Base-by-base conservation (phyloP, 495 filamentous ascomycete species). In the Arthonia radiata region DNA sequence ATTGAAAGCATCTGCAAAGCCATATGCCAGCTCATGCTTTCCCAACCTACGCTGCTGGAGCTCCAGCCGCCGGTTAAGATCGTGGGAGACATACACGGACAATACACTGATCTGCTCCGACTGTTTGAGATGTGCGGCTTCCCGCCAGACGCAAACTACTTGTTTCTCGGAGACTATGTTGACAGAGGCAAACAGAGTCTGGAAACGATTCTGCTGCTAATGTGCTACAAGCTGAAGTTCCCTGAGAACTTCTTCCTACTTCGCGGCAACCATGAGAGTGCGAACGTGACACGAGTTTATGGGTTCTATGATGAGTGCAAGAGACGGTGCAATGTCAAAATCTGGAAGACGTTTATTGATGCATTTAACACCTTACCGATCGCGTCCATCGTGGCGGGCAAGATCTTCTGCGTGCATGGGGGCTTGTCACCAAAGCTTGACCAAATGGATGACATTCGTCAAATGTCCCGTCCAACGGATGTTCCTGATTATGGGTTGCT, bases 71-170 rank as follows among this genome's bases (percentile, higher is more conserved):
- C 86, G 2, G 89, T 99, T 37, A 99, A 99, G 54, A 91, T 99
- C 36, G 86, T 99, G 9, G 86, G 86, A 7, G 86, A 99, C 50
- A 77, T 99, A 7, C 86, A 99, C 47, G 86, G 86, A 26, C 86
- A 99, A 49, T 99, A 93, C 42, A 90, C 83, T 11, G 86, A 99
- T 49, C 54, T 99, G 15, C 90, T 99, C 37, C 63, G 86, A 18
- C 72, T 99, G 62, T 99, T 99, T 36, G 86, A 99, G 52, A 94
- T 94, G 89, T 93, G 86, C 39, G 86, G 86, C 2, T 99, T 93
- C 43, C 86, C 86, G 7, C 86, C 86, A 4, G 68, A 65, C 24
- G 67, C 80, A 4, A 99, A 99, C 54, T 99, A 76, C 42, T 60
- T 99, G 19, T 99, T 99, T 47, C 57, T 99, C 9, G 86, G 86